Evolutionary conservation across 1,284 basidiomycete genomes (phyloP), one percentile per base, ranked within the genome.

Genomic region (Rhodotorula mucilaginosa): DNA sequence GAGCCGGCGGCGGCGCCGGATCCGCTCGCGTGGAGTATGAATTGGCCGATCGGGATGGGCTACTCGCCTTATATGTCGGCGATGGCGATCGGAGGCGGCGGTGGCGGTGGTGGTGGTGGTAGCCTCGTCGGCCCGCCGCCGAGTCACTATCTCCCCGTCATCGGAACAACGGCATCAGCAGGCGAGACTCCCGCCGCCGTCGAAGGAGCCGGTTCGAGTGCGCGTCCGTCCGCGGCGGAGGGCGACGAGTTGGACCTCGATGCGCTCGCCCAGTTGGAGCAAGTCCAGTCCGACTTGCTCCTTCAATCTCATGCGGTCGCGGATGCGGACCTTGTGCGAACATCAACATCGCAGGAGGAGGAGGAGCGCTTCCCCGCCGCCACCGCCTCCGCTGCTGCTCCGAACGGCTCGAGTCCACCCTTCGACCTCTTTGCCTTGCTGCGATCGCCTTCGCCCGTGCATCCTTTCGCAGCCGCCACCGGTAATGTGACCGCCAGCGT

Each of bases 391-490:
- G 18, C 4, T 21, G 8, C 16, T 19, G 49, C 16, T 7, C 31
- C 47, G 47, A 56, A 12, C 56, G n/a, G 46, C 2, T 58, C 63
- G 5, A 61, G 59, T 23, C 65, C 65, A 16, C 51, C 65, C 2
- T 67, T 67, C 59, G 65, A 67, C 59, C 52, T 67, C 8, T 67
- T 60, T 23, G 29, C 58, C 3, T 46, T 67, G 16, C 46, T 67
- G 5, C 59, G 65, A 13, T 48, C 65, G 29, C 65, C 65, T 7
- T 61, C 65, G 2, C 65, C 59, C 18, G 52, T 46, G 4, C 59
- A 61, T 19, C 65, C 65, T 1, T 67, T 67, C 46, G 26, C 65
- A 10, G 47, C 65, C n/a, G 34, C 58, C 15, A 12, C 16, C 23
- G 31, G 12, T 2, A 7, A 18, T 2, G 49, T 31, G 21, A 52